These are phyloP conservation scores for Biscogniauxia sp. DNA, from an alignment of 2,329 filamentous ascomycete genomes.

Conservation along the genomic window DNA sequence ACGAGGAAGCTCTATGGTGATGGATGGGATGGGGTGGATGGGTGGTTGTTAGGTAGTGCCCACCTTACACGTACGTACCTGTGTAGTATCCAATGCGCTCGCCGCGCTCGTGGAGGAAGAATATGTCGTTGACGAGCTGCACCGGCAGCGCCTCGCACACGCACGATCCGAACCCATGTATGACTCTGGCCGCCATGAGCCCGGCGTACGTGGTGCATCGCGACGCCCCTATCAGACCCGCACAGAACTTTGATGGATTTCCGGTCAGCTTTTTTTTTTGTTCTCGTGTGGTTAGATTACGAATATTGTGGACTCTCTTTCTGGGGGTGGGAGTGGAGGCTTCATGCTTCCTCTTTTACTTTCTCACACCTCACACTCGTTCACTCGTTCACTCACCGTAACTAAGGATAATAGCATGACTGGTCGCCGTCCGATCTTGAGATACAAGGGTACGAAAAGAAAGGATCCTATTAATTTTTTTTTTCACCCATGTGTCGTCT, in stretches of 20 bases:
- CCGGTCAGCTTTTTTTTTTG: too few species aligned
- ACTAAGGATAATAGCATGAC: slow-evolving; percentile 42
- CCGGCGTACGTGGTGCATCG: slow-evolving; percentile 36
- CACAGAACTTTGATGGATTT: slow-evolving; percentile 35
- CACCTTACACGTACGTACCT: slow-evolving; percentile 38
- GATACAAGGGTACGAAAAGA: slow-evolving; percentile 56
- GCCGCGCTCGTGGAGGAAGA: slow-evolving; percentile 45
- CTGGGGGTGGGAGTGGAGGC: too few species aligned
- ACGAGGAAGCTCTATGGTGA: too few species aligned
- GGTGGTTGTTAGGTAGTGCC: not conserved
- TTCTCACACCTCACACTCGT: not conserved
- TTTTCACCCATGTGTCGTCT: not conserved
- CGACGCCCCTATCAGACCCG: slow-evolving; percentile 40
- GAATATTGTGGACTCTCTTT: not conserved
- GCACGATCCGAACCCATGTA: slow-evolving; percentile 41
- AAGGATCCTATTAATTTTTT: slow-evolving; percentile 40
- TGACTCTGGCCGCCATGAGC: slow-evolving; percentile 40
- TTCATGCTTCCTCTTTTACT: not conserved
- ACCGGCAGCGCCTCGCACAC: slow-evolving; percentile 46
- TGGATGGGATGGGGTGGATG: too few species aligned
- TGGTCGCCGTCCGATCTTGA: slow-evolving; percentile 45
- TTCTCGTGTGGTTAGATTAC: too few species aligned
- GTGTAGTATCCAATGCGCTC: slow-evolving; percentile 61
- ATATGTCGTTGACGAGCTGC: slow-evolving; percentile 46
- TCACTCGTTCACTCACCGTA: slow-evolving; percentile 26